Base-by-base conservation (phyloP, 2,329 filamentous ascomycete genomes). In the Neofusicoccum ribis region DNA sequence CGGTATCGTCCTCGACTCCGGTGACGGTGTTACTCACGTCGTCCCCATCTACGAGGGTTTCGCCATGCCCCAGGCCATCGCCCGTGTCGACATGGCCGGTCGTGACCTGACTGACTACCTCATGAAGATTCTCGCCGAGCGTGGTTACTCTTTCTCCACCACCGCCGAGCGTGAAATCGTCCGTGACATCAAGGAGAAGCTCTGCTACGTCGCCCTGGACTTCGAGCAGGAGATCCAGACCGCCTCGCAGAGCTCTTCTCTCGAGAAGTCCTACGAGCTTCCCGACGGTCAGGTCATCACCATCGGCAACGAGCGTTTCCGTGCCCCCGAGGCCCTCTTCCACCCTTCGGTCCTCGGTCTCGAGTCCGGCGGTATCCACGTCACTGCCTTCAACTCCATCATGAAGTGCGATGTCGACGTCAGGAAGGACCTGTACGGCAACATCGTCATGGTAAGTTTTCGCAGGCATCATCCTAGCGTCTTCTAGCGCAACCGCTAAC, bases 371-470 rank as follows among this genome's bases (percentile, higher is more conserved):
- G 95, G 95, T 85, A 98, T 99, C 85, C 95, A 98, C 86, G 93
- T 97, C 81, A 98, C 94, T 81, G 98, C 95, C 77, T 98, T 97
- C 92, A 98, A 98, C 91, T 98, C 95, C 78, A 97, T 99, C 90
- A 98, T 98, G 93, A 99, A 99, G 91, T 98, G 95, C 84, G 95
- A 99, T 84, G 93, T 99, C 83, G 95, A 99, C 83, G 95, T 99
- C 84, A 92, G 95, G 87, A 98, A 98, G 90, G 95, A 98, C 84
- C 90, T 99, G 74, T 99, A 99, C 85, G 93, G 93, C 83, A 99
- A 99, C 91, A 98, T 99, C 80, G 95, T 99, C 86, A 98, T 98
- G 95, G 93, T 97, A 90, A 73, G 92, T 86, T 70, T 68, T 15
- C 54, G 41, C 41, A 46, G 41, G 15, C 41, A 43, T 49, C 39